phyloP scores from a whole-genome alignment of 805 yeast species.

The Candida nemodendra region DNA sequence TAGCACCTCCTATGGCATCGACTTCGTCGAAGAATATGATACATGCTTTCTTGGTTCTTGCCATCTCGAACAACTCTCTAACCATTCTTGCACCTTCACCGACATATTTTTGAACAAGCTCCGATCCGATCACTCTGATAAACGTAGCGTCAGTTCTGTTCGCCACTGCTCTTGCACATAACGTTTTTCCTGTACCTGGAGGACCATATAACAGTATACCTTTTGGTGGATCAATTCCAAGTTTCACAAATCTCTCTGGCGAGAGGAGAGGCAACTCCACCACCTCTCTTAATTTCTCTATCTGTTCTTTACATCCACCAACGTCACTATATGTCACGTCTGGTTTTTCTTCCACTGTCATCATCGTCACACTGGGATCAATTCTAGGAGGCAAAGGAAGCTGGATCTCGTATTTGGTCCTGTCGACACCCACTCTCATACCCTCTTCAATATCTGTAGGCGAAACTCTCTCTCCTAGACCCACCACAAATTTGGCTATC shows the following conservation, averaged over 20 bases:
- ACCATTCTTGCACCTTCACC: constrained; percentile 99
- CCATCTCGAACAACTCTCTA: constrained; percentile 98
- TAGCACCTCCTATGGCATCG: constrained; percentile 99
- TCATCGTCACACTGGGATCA: constrained; percentile 98
- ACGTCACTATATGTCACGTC: constrained; percentile 98
- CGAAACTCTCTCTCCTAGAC: constrained; percentile 92
- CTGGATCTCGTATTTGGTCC: constrained; percentile 95
- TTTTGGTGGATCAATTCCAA: constrained; percentile 99
- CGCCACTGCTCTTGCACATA: constrained; percentile 99
- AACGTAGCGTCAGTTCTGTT: constrained; percentile 99
- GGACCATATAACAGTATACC: constrained; percentile 97
- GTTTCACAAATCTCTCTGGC: constrained; percentile 94
- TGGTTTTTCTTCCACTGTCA: constrained; percentile 99
- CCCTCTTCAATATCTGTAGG: constrained; percentile 99
- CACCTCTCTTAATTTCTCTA: constrained; percentile 93
- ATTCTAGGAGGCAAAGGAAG: constrained; percentile 96
- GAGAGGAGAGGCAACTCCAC: constrained; percentile 91
- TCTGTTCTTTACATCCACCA: constrained; percentile 98
- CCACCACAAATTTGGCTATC: constrained; percentile 96
- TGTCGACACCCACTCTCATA: constrained; percentile 98
- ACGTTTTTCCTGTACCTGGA: constrained; percentile 98
- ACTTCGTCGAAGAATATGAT: constrained; percentile 97
- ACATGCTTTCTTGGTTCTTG: constrained; percentile 96
- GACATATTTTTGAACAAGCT: constrained; percentile 95
- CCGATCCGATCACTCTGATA: constrained; percentile 97